phyloP scores from a whole-genome alignment of 1,139 yeast species.

The Insectozyma bohioensis region DNA sequence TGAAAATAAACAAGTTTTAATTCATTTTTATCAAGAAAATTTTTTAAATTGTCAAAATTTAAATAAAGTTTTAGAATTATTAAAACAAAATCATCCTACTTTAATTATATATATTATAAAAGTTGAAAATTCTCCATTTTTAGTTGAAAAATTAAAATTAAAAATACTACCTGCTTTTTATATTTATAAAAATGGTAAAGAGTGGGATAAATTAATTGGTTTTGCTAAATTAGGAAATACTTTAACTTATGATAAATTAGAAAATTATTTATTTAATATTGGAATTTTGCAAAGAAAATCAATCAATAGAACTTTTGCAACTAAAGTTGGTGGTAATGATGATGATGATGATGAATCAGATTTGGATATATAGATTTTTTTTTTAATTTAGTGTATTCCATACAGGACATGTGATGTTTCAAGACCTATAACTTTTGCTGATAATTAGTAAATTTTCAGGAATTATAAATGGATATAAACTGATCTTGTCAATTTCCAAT shows the following conservation, averaged over 20 bases:
- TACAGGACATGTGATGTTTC: too few species aligned
- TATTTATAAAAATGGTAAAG: conserved; percentile 60
- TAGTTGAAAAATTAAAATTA: conserved; percentile 59
- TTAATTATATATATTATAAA: conserved; percentile 56
- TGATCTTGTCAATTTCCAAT: too few species aligned
- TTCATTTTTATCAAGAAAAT: conserved; percentile 64
- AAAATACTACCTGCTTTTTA: conserved; percentile 73
- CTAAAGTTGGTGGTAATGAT: conserved; percentile 1
- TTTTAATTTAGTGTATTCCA: too few species aligned
- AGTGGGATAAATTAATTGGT: conserved; percentile 61
- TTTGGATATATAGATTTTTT: conserved; percentile 29
- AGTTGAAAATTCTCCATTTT: conserved; percentile 70
- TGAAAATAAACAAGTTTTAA: conserved; percentile 41
- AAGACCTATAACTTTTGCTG: too few species aligned
- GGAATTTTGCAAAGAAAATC: conserved; percentile 29
- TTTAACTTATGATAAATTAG: conserved; percentile 43
- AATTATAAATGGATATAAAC: too few species aligned
- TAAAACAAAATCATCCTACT: conserved; percentile 57
- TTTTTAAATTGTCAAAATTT: conserved; percentile 62
- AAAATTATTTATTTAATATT: conserved; percentile 33
- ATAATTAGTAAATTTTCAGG: too few species aligned
- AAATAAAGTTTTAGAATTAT: conserved; percentile 44
- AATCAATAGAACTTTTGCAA: conserved; percentile 19
- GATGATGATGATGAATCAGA: conserved; percentile 34
- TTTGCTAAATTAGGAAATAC: conserved; percentile 55